These are phyloP conservation scores for Castanea sativa DNA, from an alignment of 306 rosid species.

Conservation along the genomic window DNA sequence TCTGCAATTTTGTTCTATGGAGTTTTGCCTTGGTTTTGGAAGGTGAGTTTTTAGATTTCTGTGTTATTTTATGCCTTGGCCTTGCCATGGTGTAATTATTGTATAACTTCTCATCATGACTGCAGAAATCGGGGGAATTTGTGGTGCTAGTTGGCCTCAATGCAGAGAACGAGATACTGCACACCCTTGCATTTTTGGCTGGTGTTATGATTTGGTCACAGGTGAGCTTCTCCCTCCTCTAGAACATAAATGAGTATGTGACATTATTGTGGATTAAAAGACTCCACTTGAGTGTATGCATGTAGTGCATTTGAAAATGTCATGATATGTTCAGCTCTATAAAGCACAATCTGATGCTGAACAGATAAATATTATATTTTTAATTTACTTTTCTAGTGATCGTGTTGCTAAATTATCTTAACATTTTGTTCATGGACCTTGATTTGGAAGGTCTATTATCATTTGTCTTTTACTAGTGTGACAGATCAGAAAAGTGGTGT, in stretches of 20 bases:
- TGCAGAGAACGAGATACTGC: constrained; percentile 87
- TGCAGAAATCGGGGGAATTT: constrained; percentile 83
- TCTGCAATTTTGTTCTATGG: constrained; percentile 74
- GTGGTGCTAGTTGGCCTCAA: constrained; percentile 60
- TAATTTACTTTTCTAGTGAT: not conserved
- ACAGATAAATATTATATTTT: not conserved
- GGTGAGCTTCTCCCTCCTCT: constrained; percentile 39
- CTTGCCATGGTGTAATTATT: constrained; percentile 14
- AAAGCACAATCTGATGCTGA: not conserved
- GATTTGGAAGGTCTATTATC: not conserved
- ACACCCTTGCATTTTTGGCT: constrained; percentile 79
- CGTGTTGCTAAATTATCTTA: not conserved
- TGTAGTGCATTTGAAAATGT: not conserved
- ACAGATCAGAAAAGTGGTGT: not conserved
- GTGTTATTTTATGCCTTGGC: constrained; percentile 6
- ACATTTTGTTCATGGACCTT: not conserved
- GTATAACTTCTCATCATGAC: constrained; percentile 18
- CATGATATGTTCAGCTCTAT: not conserved
- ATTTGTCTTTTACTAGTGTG: not conserved
- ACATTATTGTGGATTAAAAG: not conserved
- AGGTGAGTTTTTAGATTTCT: constrained; percentile 53
- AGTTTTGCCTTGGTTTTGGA: constrained; percentile 95
- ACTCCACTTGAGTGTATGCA: not conserved
- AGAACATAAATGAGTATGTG: constrained; percentile 9
- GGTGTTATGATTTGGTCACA: constrained; percentile 93